Conservation (phyloP, 2,329 filamentous ascomycete species). For the Colletotrichum shisoi region DNA sequence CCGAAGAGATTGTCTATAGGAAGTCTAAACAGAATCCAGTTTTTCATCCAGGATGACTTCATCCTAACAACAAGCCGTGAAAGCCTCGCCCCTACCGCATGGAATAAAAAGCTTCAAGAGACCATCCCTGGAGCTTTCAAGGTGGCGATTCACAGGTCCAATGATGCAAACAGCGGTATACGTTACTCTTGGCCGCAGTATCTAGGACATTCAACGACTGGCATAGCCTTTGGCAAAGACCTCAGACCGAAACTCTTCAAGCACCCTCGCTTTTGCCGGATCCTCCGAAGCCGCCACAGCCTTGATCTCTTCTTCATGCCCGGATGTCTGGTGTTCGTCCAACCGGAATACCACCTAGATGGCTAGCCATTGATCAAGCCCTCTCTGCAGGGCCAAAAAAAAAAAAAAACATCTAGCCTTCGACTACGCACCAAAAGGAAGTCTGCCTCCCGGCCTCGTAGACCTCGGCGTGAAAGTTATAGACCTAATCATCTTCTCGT, state of each 20-base stretch:
- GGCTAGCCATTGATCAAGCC: slow-evolving; percentile 11
- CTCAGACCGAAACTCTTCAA: background rate
- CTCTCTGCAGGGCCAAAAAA: background rate
- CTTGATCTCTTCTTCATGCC: background rate
- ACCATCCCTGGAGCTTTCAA: slow-evolving; percentile 18
- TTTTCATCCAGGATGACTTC: slow-evolving; percentile 45
- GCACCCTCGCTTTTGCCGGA: no score
- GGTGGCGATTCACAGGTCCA: slow-evolving; percentile 21
- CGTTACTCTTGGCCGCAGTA: slow-evolving; percentile 12
- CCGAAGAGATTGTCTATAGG: no score
- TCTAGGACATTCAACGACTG: background rate
- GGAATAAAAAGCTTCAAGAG: slow-evolving; percentile 38
- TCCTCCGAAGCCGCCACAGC: background rate
- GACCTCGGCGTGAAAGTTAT: background rate
- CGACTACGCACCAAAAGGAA: slow-evolving; percentile 8
- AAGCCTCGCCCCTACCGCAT: slow-evolving; percentile 34
- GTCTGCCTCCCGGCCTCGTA: background rate
- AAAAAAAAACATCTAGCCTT: slow-evolving; percentile 21
- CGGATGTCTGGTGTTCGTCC: background rate
- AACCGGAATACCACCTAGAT: slow-evolving; percentile 10
- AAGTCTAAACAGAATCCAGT: slow-evolving; percentile 40
- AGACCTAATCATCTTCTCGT: background rate
- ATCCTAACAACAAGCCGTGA: slow-evolving; percentile 42
- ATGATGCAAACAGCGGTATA: background rate
- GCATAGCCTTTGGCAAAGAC: background rate